Evolutionary conservation across 2,329 filamentous ascomycete species (phyloP), one percentile per base, ranked within the genome.

Genomic region (Mycocentrospora acerina): DNA sequence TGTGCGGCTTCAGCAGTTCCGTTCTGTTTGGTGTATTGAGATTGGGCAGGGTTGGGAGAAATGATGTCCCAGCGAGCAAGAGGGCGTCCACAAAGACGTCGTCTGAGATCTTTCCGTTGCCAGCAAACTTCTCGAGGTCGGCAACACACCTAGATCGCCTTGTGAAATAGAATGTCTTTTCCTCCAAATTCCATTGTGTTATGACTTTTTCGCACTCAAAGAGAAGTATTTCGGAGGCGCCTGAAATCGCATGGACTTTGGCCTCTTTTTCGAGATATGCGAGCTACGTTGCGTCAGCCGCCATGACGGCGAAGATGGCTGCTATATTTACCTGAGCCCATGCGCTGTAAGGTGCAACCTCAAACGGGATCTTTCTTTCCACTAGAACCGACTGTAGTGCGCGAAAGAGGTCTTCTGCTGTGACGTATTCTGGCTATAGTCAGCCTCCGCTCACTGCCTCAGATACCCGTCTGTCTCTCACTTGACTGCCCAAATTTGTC

Each of bases 291-390:
- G 9, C 17, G 38, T 69, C 31, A 69, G 62, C 42, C 3, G 13
- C 9, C 18, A 48, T 40, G 43, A 35, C 24, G 3, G 13, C 13
- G 17, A 26, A 24, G 28, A 22, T 22, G 9, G 24, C 24, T 19
- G 17, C 4, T 27, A 8, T 24, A 31, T 29, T 62, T 69, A 91
- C 88, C 81, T 95, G 89, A 42, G 88, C 88, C 57, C 86, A 85
- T 25, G 90, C 89, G 66, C 86, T 90, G 72, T 89, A 95, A 1
- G 91, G 91, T 10, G 91, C 85, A 29, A 94, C 86, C 32, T 88
- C 74, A 60, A 90, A 95, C 44, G 88, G 79, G 40, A 95, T 72
- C 2, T 77, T 76, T 46, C 84, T 79, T 50, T 82, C 74, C 55
- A 79, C 76, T 35, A 97, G 75, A 38, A 91, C 82, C 19, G 77